Percentiles rank a stretch among this genome's conserved stretches.
Conservation (phyloP, 108 stramenopile genomes). For the Nannochloropsis oceanica region DNA sequence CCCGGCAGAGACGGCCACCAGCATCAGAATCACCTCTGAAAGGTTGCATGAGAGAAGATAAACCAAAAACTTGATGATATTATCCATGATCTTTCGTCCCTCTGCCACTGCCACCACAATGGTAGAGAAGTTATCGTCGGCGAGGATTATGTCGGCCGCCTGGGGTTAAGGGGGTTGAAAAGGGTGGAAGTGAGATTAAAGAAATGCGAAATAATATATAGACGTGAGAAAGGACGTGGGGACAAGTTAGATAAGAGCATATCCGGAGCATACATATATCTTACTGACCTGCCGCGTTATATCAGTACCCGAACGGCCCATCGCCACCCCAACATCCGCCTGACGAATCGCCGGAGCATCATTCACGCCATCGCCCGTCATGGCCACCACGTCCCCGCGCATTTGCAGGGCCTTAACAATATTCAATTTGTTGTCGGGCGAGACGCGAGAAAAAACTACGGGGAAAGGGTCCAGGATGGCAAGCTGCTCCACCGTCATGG, state of each 20-base stretch:
- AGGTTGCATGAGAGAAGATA: slow-evolving; percentile 89
- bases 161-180: neutral
- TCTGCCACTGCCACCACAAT: slow-evolving; percentile 25
- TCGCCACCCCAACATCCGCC: slow-evolving; percentile 19
- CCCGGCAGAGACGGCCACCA: neutral
- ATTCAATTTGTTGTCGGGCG: slow-evolving; percentile 54
- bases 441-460: slow-evolving; percentile 65
- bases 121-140: slow-evolving; percentile 27
- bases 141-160: slow-evolving; percentile 8
- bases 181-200: too few relatives aligned
- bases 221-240: too few relatives aligned
- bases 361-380: slow-evolving; percentile 37
- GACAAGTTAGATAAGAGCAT: too few relatives aligned
- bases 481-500: neutral
- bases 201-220: too few relatives aligned
- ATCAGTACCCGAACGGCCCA: slow-evolving; percentile 18
- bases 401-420: slow-evolving; percentile 35
- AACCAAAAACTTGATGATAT: slow-evolving; percentile 42
- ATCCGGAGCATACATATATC: too few relatives aligned
- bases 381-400: slow-evolving; percentile 14
- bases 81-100: slow-evolving; percentile 25
- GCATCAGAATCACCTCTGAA: slow-evolving; percentile 45
- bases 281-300: neutral
- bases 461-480: neutral
- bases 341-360: slow-evolving; percentile 3